Conservation (phyloP, 169 alveolate genomes). For the Plasmodium adleri region DNA sequence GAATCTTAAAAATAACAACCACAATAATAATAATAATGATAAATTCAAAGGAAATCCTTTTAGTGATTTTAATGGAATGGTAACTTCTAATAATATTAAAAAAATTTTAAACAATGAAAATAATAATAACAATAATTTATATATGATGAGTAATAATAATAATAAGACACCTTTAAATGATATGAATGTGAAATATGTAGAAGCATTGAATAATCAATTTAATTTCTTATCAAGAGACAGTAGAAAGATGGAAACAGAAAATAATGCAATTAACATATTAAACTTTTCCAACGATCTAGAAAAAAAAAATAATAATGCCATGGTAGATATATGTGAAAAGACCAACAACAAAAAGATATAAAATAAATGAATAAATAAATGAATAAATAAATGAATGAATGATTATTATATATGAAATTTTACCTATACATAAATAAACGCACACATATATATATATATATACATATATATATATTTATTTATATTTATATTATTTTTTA, state of each 20-base stretch:
- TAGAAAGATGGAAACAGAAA: slow-evolving; percentile 11
- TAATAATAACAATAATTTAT: slow-evolving; percentile 2
- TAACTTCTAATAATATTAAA: slow-evolving; percentile 17
- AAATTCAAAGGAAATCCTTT: neutral
- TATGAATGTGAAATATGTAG: slow-evolving; percentile 42
- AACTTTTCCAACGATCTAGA: slow-evolving; percentile 46
- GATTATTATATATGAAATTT: neutral
- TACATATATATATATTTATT: neutral
- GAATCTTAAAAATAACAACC: neutral
- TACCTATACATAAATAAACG: neutral
- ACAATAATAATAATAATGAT: neutral
- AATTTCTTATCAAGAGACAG: slow-evolving; percentile 23
- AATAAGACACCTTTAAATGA: slow-evolving; percentile 19
- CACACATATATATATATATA: slow-evolving; percentile 2
- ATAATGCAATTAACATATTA: slow-evolving; percentile 7
- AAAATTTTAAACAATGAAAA: slow-evolving; percentile 27
- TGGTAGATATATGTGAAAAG: slow-evolving; percentile 36
- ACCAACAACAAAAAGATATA: slow-evolving; percentile 18
- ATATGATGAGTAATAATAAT: neutral
- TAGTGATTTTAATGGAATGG: slow-evolving; percentile 3
- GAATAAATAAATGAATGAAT: neutral
- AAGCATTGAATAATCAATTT: slow-evolving; percentile 43
- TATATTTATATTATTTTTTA: neutral
- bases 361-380: neutral
- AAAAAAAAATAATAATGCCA: slow-evolving; percentile 19